Evolutionary conservation across 2,329 filamentous ascomycete species (phyloP).

Genomic region (Byssochlamys sp.): DNA sequence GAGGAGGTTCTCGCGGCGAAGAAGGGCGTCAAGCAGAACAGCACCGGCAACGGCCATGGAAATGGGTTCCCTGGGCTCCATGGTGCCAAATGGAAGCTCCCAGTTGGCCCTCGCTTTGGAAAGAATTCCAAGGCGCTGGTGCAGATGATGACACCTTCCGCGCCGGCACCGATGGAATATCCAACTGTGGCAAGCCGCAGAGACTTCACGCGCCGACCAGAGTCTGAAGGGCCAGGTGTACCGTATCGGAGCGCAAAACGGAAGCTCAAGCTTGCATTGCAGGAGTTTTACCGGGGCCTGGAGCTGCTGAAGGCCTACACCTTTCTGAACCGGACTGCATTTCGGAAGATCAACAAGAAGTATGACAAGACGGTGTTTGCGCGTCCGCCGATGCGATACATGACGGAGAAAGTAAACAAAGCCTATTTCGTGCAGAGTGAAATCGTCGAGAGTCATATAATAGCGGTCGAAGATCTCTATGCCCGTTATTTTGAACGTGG

Average conservation of each 20-base stretch:
- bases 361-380: slow-evolving; percentile 86
- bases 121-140: slow-evolving; percentile 47
- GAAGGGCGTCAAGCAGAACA: slow-evolving; percentile 13
- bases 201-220: slow-evolving; percentile 41
- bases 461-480: slow-evolving; percentile 79
- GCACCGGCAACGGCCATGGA: slow-evolving; percentile 11
- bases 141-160: slow-evolving; percentile 33
- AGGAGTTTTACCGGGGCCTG: slow-evolving; percentile 85
- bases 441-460: slow-evolving; percentile 68
- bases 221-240: slow-evolving; percentile 54
- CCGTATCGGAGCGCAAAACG: slow-evolving; percentile 80
- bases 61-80: slow-evolving; percentile 15
- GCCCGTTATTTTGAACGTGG: slow-evolving; percentile 88
- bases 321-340: slow-evolving; percentile 80
- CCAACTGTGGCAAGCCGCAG: slow-evolving; percentile 25
- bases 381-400: slow-evolving; percentile 66
- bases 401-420: slow-evolving; percentile 83
- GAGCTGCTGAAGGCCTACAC: slow-evolving; percentile 89
- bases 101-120: slow-evolving; percentile 41
- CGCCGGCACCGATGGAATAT: slow-evolving; percentile 19
- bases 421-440: slow-evolving; percentile 88
- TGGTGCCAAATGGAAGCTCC: slow-evolving; percentile 26
- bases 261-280: slow-evolving; percentile 80
- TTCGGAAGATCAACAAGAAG: slow-evolving; percentile 97
- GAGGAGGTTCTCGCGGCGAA: slow-evolving; percentile 56